Conservation (phyloP, 257 asterid species). For the Nicotiana noctiflora region DNA sequence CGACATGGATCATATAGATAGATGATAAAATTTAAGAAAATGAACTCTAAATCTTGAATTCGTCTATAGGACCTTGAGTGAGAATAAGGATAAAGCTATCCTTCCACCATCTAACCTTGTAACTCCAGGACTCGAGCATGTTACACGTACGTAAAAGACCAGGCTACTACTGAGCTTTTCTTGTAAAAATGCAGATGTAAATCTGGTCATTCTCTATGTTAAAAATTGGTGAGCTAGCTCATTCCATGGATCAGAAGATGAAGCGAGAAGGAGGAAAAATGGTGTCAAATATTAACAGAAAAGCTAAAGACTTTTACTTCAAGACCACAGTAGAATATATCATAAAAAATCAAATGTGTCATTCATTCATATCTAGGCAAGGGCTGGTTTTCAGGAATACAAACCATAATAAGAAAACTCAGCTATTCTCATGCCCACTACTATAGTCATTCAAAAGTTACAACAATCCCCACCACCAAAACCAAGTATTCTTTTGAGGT, state of each 20-base stretch:
- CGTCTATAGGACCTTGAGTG: background rate
- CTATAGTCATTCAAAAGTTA: slow-evolving; percentile 2
- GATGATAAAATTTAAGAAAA: background rate
- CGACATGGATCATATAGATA: background rate
- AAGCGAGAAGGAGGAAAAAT: background rate
- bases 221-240: background rate
- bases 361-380: slow-evolving; percentile 3
- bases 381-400: slow-evolving; percentile 9
- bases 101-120: background rate
- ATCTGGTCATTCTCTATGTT: background rate
- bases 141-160: background rate
- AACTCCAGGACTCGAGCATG: background rate
- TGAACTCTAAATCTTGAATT: background rate
- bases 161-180: background rate
- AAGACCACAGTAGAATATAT: background rate
- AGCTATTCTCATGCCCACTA: slow-evolving; percentile 9
- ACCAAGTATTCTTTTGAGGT: background rate
- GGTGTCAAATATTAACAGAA: background rate
- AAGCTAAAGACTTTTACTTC: background rate
- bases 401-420: background rate
- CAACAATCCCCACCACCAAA: background rate
- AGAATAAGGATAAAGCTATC: background rate
- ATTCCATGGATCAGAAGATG: background rate
- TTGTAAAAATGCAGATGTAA: background rate
- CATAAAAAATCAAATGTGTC: background rate